Conservation (phyloP, 805 yeast species). For the Metschnikowia cerradonensis region DNA sequence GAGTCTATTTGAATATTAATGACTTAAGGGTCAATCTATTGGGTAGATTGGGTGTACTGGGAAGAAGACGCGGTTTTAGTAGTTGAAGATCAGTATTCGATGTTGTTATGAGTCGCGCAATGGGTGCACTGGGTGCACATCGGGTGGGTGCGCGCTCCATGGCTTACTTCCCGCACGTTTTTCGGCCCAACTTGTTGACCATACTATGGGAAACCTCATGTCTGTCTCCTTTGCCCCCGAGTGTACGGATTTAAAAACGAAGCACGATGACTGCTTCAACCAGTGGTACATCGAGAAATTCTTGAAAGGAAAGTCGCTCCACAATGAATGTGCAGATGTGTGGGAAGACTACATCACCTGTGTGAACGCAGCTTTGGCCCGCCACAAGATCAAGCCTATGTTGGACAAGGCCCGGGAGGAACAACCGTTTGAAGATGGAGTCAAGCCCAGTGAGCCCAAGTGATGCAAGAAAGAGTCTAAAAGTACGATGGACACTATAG, state of each 20-base stretch:
- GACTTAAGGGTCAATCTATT: too few relatives aligned
- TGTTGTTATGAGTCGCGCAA: neutral
- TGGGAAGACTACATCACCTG: slow-evolving; percentile 91
- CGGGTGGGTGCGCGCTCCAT: neutral
- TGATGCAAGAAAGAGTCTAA: neutral
- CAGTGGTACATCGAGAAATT: slow-evolving; percentile 89
- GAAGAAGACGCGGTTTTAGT: too few relatives aligned
- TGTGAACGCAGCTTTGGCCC: slow-evolving; percentile 64
- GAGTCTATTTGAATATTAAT: too few relatives aligned
- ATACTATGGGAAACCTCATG: slow-evolving; percentile 41
- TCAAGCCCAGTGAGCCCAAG: slow-evolving; percentile 1
- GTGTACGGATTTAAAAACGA: slow-evolving; percentile 80
- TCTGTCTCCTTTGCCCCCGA: slow-evolving; percentile 91
- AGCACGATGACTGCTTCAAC: slow-evolving; percentile 91
- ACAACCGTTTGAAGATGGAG: slow-evolving; percentile 57
- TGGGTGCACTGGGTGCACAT: neutral
- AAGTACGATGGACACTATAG: too few relatives aligned
- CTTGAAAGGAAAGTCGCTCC: slow-evolving; percentile 47
- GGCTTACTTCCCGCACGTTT: neutral
- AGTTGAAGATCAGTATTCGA: neutral
- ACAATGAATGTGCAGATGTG: slow-evolving; percentile 85
- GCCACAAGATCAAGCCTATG: slow-evolving; percentile 75
- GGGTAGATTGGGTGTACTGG: too few relatives aligned
- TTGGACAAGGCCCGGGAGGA: slow-evolving; percentile 86
- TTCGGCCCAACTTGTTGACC: neutral